These are phyloP conservation scores for Cystobasidiaceae sp. DNA, from an alignment of 1,284 basidiomycete genomes.

Conservation along the genomic window DNA sequence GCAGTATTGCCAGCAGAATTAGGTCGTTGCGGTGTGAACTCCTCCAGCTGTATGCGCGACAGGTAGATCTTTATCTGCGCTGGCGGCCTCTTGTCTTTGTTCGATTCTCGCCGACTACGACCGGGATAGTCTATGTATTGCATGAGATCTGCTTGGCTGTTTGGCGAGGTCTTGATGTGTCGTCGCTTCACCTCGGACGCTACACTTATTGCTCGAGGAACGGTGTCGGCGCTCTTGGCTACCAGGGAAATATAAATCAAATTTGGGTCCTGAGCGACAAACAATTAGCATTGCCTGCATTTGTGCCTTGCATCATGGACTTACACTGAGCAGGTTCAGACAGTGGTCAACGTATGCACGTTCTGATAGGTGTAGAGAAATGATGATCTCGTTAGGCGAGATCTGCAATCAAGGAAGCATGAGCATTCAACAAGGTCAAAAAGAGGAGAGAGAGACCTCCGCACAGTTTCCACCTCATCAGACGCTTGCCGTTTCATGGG, in stretches of 20 bases:
- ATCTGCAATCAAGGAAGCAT: background rate
- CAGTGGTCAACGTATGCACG: slow-evolving; percentile 20
- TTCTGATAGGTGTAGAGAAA: slow-evolving; percentile 14
- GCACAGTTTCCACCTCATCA: slow-evolving; percentile 28
- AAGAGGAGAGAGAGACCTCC: background rate
- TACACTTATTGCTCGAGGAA: slow-evolving; percentile 16
- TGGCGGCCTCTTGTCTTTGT: slow-evolving; percentile 19
- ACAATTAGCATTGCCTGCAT: background rate
- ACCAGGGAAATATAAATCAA: slow-evolving; percentile 20
- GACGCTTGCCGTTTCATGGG: background rate
- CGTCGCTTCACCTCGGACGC: slow-evolving; percentile 24
- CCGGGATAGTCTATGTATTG: slow-evolving; percentile 31
- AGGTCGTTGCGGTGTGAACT: slow-evolving; percentile 7
- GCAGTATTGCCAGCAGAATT: background rate
- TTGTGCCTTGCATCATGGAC: background rate
- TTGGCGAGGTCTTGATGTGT: slow-evolving; percentile 3
- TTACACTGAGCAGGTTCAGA: slow-evolving; percentile 17
- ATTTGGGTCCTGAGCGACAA: slow-evolving; percentile 5
- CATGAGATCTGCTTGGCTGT: slow-evolving; percentile 5
- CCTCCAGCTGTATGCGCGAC: slow-evolving; percentile 26
- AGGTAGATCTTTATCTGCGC: slow-evolving; percentile 28
- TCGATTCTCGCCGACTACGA: slow-evolving; percentile 5
- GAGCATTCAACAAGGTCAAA: background rate
- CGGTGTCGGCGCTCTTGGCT: slow-evolving; percentile 11
- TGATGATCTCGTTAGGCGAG: slow-evolving; percentile 25